Conservation (phyloP, 2,329 filamentous ascomycete genomes). For the Allantophomopsis cytisporea region DNA sequence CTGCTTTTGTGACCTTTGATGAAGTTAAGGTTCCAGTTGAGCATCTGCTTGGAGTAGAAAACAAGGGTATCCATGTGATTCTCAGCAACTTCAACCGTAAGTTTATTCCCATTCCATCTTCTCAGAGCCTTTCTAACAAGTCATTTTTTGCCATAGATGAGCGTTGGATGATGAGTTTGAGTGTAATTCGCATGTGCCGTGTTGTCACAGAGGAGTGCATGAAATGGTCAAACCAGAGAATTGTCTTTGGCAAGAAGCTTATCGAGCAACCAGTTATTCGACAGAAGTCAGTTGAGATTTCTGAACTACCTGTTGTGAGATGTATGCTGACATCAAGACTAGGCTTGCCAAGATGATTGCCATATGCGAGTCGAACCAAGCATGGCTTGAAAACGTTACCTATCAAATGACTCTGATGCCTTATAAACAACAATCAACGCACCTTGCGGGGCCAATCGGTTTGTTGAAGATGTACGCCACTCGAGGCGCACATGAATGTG, state of each 20-base stretch:
- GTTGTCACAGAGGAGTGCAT: slow-evolving; percentile 70
- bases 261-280: slow-evolving; percentile 75
- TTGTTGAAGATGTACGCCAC: slow-evolving; percentile 71
- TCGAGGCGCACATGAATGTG: slow-evolving; percentile 66
- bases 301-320: background rate
- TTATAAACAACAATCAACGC: slow-evolving; percentile 61
- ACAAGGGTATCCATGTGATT: slow-evolving; percentile 78
- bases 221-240: slow-evolving; percentile 79
- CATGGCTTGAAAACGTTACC: slow-evolving; percentile 74
- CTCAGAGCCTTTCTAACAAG: too few species aligned
- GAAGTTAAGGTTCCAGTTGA: slow-evolving; percentile 74
- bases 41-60: slow-evolving; percentile 67
- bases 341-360: slow-evolving; percentile 79
- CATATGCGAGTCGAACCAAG: slow-evolving; percentile 67
- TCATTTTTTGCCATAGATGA: slow-evolving; percentile 30
- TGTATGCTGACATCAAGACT: slow-evolving; percentile 4
- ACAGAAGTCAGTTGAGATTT: slow-evolving; percentile 44
- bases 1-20: slow-evolving; percentile 67
- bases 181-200: slow-evolving; percentile 53
- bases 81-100: slow-evolving; percentile 61
- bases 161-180: slow-evolving; percentile 59
- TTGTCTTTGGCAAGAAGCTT: slow-evolving; percentile 72
- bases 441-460: slow-evolving; percentile 69
- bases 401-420: slow-evolving; percentile 83
- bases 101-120: too few species aligned